Evolutionary conservation across 495 filamentous ascomycete genomes (phyloP).

Genomic region (Hyaloscypha finlandica): DNA sequence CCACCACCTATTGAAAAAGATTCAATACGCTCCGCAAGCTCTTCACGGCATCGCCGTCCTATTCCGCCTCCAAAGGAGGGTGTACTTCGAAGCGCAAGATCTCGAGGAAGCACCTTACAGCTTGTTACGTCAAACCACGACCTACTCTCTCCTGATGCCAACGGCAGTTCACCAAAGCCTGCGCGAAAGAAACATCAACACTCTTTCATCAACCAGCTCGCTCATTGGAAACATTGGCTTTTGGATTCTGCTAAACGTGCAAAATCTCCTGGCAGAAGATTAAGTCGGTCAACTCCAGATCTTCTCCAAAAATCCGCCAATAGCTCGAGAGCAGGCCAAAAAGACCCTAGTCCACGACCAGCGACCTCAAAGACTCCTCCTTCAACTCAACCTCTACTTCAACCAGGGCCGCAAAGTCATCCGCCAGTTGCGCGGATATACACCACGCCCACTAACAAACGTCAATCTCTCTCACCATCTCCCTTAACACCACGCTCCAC

Average conservation of each 20-base stretch:
- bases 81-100: constrained; percentile 58
- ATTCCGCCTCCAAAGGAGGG: constrained; percentile 84
- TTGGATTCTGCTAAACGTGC: constrained; percentile 75
- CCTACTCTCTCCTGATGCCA: constrained; percentile 48
- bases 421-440: constrained; percentile 52
- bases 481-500: constrained; percentile 82
- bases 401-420: constrained; percentile 42
- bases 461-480: constrained; percentile 85
- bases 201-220: constrained; percentile 73
- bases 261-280: constrained; percentile 62
- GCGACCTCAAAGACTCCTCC: constrained; percentile 54
- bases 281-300: constrained; percentile 57
- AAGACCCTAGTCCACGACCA: constrained; percentile 51
- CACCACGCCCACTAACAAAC: constrained; percentile 54
- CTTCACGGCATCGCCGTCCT: constrained; percentile 68
- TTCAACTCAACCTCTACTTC: constrained; percentile 32
- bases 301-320: constrained; percentile 41
- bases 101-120: constrained; percentile 77
- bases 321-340: constrained; percentile 39
- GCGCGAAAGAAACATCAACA: constrained; percentile 63
- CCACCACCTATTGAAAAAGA: constrained; percentile 78
- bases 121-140: constrained; percentile 74
- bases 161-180: constrained; percentile 56
- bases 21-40: constrained; percentile 68
- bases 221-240: constrained; percentile 88